phyloP scores from a whole-genome alignment of 768 basidiomycete species.

The Auriculariales sp. region DNA sequence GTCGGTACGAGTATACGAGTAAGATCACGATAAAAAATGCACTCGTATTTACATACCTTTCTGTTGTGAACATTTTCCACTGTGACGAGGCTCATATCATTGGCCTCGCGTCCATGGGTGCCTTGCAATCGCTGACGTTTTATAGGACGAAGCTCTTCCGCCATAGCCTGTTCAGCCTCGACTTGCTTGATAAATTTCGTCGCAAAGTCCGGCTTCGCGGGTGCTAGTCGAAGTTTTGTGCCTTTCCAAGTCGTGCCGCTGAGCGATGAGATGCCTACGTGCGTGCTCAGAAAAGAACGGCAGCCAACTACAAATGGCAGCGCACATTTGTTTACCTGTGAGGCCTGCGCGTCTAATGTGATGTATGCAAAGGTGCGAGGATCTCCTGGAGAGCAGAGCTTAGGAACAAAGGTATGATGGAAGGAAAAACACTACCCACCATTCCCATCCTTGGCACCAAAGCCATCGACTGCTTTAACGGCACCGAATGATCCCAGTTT shows the following conservation, averaged over 20 bases:
- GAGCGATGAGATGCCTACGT: slow-evolving; percentile 52
- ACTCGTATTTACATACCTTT: slow-evolving; percentile 9
- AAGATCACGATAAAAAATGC: background rate
- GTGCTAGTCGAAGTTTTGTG: slow-evolving; percentile 66
- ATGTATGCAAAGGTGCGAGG: slow-evolving; percentile 61
- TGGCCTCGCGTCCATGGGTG: slow-evolving; percentile 28
- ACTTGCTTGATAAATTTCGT: slow-evolving; percentile 43
- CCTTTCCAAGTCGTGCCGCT: slow-evolving; percentile 83
- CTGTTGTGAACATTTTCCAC: slow-evolving; percentile 36
- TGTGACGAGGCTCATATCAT: slow-evolving; percentile 53
- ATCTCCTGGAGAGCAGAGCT: slow-evolving; percentile 13
- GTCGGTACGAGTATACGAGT: background rate
- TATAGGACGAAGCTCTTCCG: background rate
- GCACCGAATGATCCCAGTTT: slow-evolving; percentile 54
- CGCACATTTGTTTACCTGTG: slow-evolving; percentile 52
- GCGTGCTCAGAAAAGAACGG: background rate
- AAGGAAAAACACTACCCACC: slow-evolving; percentile 18
- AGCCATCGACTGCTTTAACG: slow-evolving; percentile 53
- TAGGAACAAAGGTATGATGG: background rate
- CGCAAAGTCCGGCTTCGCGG: slow-evolving; percentile 62
- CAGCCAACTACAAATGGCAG: background rate
- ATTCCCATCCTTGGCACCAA: slow-evolving; percentile 47
- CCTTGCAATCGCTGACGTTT: slow-evolving; percentile 10
- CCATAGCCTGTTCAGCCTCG: slow-evolving; percentile 16
- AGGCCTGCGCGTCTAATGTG: slow-evolving; percentile 48